These are phyloP conservation scores for Coemansia sp. DNA, from an alignment of 192 early-diverging fungal genomes.

Conservation along the genomic window DNA sequence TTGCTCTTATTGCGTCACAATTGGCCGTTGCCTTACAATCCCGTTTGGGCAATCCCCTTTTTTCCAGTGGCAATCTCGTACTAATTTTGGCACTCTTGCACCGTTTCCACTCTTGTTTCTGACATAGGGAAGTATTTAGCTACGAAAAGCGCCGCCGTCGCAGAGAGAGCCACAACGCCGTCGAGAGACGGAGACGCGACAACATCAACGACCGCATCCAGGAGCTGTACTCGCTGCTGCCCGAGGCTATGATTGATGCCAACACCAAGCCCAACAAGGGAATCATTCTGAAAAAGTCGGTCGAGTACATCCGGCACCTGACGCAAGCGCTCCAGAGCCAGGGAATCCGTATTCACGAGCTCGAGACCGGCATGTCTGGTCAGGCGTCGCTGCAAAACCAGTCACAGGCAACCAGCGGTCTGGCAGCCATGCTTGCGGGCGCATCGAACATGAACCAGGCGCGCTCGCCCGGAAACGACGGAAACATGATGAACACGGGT, in stretches of 20 bases:
- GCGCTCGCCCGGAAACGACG: constrained; percentile 19
- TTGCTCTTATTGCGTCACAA: constrained; percentile 7
- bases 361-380: constrained; percentile 61
- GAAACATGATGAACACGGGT: constrained; percentile 38
- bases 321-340: constrained; percentile 65
- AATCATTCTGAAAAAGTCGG: constrained; percentile 86
- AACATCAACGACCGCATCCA: constrained; percentile 99
- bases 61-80: constrained; percentile 3
- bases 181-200: constrained; percentile 91
- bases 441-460: constrained; percentile 27
- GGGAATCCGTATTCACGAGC: constrained; percentile 64
- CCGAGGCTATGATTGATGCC: constrained; percentile 69
- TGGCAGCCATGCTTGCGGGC: constrained; percentile 49
- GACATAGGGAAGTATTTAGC: constrained; percentile 31
- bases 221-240: constrained; percentile 82
- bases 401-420: constrained; percentile 37
- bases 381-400: constrained; percentile 32
- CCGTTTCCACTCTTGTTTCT: constrained; percentile 2
- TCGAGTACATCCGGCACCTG: constrained; percentile 89
- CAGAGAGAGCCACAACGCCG: constrained; percentile 96
- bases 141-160: constrained; percentile 88
- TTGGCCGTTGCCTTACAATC: constrained; percentile 3
- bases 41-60: background rate
- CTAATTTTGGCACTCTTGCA: constrained; percentile 16
- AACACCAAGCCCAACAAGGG: constrained; percentile 96